Evolutionary conservation across 495 filamentous ascomycete species (phyloP).

Genomic region (Aspergillus nanangensis): DNA sequence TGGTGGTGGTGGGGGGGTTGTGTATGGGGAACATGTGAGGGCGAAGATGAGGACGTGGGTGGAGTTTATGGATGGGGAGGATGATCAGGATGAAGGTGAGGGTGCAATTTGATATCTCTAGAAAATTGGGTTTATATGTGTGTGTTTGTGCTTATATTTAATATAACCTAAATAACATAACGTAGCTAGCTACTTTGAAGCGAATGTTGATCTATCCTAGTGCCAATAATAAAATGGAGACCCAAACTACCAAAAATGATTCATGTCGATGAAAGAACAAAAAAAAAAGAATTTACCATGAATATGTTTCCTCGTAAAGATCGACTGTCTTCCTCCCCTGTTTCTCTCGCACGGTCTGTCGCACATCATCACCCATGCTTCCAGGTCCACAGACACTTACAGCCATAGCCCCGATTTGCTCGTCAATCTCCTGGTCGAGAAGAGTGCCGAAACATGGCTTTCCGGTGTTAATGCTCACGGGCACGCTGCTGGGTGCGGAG

Average conservation of each 20-base stretch:
- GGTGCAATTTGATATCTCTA: too few species aligned
- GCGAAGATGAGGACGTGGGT: constrained; percentile 46
- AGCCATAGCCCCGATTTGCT: constrained; percentile 40
- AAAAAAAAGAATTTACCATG: too few species aligned
- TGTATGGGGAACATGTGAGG: constrained; percentile 42
- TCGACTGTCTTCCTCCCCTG: constrained; percentile 33
- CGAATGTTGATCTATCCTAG: too few species aligned
- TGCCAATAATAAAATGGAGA: too few species aligned
- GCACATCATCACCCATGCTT: constrained; percentile 39
- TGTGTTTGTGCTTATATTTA: too few species aligned
- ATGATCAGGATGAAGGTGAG: too few species aligned
- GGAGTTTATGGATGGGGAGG: constrained; percentile 25
- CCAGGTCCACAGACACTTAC: constrained; percentile 45
- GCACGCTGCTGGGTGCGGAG: constrained; percentile 22
- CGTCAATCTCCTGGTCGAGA: constrained; percentile 30
- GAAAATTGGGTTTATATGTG: too few species aligned
- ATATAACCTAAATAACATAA: too few species aligned
- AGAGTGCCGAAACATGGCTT: constrained; percentile 30
- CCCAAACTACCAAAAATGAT: too few species aligned
- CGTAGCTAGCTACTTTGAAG: too few species aligned
- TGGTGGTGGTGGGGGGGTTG: constrained; percentile 23
- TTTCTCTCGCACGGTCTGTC: constrained; percentile 30
- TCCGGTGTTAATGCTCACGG: constrained; percentile 25
- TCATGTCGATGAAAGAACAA: too few species aligned
- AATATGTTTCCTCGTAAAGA: constrained; percentile 41